Percentiles rank a stretch among this genome's conserved stretches.
Conservation (phyloP, 495 filamentous ascomycete genomes). For the Hypoxylon subgilvum region DNA sequence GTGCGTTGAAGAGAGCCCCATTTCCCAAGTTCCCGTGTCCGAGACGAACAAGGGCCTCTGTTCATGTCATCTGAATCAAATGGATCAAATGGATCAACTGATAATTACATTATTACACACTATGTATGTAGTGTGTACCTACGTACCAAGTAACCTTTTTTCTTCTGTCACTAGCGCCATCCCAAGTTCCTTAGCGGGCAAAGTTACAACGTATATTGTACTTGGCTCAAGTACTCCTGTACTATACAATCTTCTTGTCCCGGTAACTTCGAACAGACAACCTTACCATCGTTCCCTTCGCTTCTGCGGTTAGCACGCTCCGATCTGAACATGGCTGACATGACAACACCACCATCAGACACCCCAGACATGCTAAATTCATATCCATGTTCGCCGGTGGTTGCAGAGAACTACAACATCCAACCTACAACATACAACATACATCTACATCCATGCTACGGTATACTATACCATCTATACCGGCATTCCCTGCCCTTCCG, state of each 20-base stretch:
- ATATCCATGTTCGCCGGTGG: conserved; percentile 5
- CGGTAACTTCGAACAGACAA: conserved; percentile 19
- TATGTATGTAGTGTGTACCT: too few relatives aligned
- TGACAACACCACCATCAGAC: conserved; percentile 21
- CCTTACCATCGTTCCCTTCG: conserved; percentile 17
- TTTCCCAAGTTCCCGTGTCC: conserved; percentile 37
- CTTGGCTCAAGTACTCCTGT: neutral
- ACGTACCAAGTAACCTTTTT: neutral
- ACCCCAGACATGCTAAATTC: conserved; percentile 14
- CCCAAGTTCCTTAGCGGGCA: neutral
- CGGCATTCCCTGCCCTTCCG: conserved; percentile 17
- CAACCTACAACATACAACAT: too few relatives aligned
- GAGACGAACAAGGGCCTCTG: conserved; percentile 28
- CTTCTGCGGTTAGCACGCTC: conserved; percentile 38
- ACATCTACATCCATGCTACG: neutral
- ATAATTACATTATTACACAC: too few relatives aligned
- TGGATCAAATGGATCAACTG: too few relatives aligned
- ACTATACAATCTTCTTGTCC: neutral
- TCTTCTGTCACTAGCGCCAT: conserved; percentile 8
- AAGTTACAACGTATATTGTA: neutral
- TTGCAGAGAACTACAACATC: neutral
- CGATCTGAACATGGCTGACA: conserved; percentile 32
- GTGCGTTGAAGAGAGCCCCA: conserved; percentile 38
- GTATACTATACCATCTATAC: conserved; percentile 12
- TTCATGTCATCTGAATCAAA: neutral